Evolutionary conservation across 2,329 filamentous ascomycete genomes (phyloP).

Genomic region (Cladosporium sp.): DNA sequence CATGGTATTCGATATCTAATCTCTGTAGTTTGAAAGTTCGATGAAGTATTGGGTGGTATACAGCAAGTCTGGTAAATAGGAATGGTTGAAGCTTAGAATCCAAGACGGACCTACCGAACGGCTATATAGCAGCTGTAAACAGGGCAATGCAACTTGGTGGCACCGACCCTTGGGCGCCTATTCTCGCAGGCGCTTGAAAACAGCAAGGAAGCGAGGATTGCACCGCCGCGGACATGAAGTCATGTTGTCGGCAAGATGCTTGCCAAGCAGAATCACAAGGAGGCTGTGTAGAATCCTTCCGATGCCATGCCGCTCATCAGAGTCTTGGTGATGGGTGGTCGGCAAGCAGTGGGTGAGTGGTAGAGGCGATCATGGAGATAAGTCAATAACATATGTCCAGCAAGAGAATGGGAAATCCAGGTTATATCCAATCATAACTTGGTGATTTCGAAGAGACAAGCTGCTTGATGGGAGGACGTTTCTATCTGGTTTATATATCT

Average conservation of each 20-base stretch:
- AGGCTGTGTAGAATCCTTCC: constrained; percentile 16
- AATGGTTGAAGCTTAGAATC: background rate
- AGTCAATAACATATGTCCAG: background rate
- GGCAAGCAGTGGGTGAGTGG: background rate
- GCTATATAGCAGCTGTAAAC: background rate
- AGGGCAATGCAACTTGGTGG: background rate
- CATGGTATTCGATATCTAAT: background rate
- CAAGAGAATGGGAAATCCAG: background rate
- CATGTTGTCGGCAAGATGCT: background rate
- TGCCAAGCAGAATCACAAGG: background rate
- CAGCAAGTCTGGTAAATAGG: background rate
- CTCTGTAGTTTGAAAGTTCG: background rate
- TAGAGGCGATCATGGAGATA: background rate
- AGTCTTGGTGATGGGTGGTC: background rate
- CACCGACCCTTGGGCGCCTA: background rate
- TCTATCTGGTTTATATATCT: too few relatives aligned
- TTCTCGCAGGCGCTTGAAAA: background rate
- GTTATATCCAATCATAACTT: background rate
- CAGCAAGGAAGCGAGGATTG: background rate
- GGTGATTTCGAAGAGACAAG: too few relatives aligned
- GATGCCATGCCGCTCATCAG: background rate
- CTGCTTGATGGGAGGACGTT: too few relatives aligned
- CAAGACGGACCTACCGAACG: background rate
- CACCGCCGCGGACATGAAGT: constrained; percentile 7
- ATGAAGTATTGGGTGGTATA: background rate